Evolutionary conservation across 306 rosid genomes (phyloP), one percentile per base, ranked within the genome.

Genomic region (Hippophae rhamnoides): DNA sequence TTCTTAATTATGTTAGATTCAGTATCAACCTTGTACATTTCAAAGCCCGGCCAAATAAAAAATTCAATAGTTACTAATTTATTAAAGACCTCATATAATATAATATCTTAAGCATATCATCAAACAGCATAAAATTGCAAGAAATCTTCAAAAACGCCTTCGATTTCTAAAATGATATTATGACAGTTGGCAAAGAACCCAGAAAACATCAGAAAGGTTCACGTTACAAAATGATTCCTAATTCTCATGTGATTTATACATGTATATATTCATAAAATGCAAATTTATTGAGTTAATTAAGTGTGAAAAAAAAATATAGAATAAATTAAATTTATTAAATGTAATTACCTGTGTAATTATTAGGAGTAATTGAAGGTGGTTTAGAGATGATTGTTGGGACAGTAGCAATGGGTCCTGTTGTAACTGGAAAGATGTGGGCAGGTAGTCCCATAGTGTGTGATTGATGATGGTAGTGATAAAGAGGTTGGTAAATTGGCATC

Each of bases 401-500:
- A 0, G 82, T 0, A 12, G 79, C 10, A 31, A 80, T 70, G 23
- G 23, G 23, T 18, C 23, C 23, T 55, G 79, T 27, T 3, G 87
- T 69, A 51, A 80, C 83, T 3, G 82, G 79, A 64, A 61, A 82
- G 56, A 82, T 41, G 56, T 81, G 90, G 5, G 89, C 78, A 9
- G 96, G 82, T 18, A 75, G 67, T 38, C 90, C 94, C 90, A 82
- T 69, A 5, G 90, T 76, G 47, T 82, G 86, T 10, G 86, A 67
- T 76, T 75, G 87, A 63, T 82, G 90, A 69, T 62, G 78, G 47
- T 78, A 89, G 66, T 81, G 85, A 31, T 31, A 31, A 31, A 31
- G 38, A 31, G 38, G 38, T 3, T 89, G 96, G 81, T 84, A 85
- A 81, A 80, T 73, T 2, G 94, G 88, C 89, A 89, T 85, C 90